Evolutionary conservation across 305 asterid species (phyloP), one percentile per base, ranked within the genome.

Genomic region (Striga hermonthica): DNA sequence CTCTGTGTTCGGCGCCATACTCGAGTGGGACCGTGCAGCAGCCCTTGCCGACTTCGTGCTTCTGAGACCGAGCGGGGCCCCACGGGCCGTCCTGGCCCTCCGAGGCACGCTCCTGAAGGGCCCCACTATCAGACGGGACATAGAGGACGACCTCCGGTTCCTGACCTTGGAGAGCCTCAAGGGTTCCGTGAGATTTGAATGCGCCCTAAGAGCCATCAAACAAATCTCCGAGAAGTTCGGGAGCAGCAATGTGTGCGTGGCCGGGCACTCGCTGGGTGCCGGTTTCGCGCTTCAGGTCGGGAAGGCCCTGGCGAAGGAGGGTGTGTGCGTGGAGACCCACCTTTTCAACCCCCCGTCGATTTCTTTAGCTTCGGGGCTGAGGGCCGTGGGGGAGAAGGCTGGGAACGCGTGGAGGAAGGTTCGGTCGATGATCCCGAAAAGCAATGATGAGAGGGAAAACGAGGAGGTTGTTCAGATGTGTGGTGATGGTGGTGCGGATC

Each of bases 271-370:
- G 6, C 73, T 94, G 35, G 99, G 97, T 11, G 96, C 96, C 4
- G 99, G 96, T 13, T 88, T 94, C 61, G 96, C 97, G 15, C 96
- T 94, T 43, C 97, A 94, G 78, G 87, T 90, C 0, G 99, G 99
- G 41, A 94, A 94, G 73, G 81, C 85, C 3, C 68, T 94, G 41
- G 99, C 99, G 13, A 94, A 88, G 81, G 90, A 90, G 60, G 96
- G 87, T 14, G 71, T 94, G 13, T 85, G 78, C 3, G 92, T 94
- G 44, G 97, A 94, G 81, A 88, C 99, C 2, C 99, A 90, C 78
- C 73, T 94, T 78, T 94, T 94, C 74, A 94, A 94, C 74, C 99
- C 99, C 7, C 99, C 99, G 0, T 94, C 99, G 0, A 87, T 88
- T 60, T 94, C 99, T 11, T 66, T 94, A 8, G 96, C 97, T 57